phyloP scores from a whole-genome alignment of 345 rosid genomes.

The Eucalyptus coolabah region DNA sequence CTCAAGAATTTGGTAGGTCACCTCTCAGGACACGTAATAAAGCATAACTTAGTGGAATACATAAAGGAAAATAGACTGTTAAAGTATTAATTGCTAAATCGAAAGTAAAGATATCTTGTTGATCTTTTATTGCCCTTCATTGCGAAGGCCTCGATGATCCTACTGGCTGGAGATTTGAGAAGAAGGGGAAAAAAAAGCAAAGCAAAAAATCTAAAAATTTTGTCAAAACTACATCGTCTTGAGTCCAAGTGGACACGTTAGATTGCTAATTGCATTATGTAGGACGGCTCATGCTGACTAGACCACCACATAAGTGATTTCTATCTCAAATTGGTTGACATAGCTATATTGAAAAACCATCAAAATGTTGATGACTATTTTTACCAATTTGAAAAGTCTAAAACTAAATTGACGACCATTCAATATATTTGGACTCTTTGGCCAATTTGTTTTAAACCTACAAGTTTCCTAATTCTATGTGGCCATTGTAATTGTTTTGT shows the following conservation, averaged over 20 bases:
- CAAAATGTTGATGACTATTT: too few relatives aligned
- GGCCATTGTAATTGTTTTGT: too few relatives aligned
- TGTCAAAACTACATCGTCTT: rapidly evolving
- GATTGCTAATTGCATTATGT: rapidly evolving
- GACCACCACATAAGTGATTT: neutral
- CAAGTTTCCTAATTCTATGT: too few relatives aligned
- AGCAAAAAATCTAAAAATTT: too few relatives aligned
- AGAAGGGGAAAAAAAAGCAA: too few relatives aligned
- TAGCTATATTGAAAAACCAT: rapidly evolving
- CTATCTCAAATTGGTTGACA: rapidly evolving
- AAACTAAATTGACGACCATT: rapidly evolving
- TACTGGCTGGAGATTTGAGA: too few relatives aligned
- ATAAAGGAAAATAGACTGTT: neutral
- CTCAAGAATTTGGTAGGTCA: neutral
- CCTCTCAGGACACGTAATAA: too few relatives aligned
- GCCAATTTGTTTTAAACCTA: too few relatives aligned
- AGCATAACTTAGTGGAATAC: neutral
- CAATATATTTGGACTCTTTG: too few relatives aligned
- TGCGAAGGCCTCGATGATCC: rapidly evolving
- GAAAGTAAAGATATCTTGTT: neutral
- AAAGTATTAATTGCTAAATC: neutral
- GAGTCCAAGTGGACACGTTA: rapidly evolving
- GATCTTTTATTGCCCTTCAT: too few relatives aligned
- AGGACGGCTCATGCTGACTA: rapidly evolving
- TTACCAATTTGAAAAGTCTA: too few relatives aligned